Base-by-base conservation (phyloP, 2,329 filamentous ascomycete genomes). In the Harringtonia lauricola region DNA sequence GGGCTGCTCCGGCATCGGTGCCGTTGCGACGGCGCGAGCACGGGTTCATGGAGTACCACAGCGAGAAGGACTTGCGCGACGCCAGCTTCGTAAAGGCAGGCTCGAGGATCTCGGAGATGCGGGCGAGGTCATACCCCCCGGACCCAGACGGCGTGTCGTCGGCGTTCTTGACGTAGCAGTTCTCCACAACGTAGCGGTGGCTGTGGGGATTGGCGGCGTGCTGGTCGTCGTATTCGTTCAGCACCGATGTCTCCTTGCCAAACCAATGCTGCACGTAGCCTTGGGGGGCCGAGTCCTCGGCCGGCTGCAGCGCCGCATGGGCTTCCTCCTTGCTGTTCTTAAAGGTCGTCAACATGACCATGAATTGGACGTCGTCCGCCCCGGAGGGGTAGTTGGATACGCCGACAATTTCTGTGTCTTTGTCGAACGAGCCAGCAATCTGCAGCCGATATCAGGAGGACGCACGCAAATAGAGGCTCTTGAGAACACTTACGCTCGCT, bases 21-120 rank as follows among this genome's bases (percentile, higher is more conserved):
- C 61, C 63, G 4, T 58, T 57, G 8, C 63, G 30, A 3, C 63
- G 55, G 22, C 61, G 56, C 34, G 65, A 70, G 24, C 62, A 63
- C 1, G 72, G 72, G 26, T 59, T 60, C 71, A 76, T 74, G 10
- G 64, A 53, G 51, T 64, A 72, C 63, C 70, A 76, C 12, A 76
- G 55, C 1, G 67, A 56, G 39, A 67, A 70, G 1, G 64, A 59
- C 51, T 70, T 66, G 19, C 54, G 54, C 8, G 59, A 58, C 0
- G 72, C 71, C 24, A 75, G 55, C 1, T 63, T 67, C 1, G 63
- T 67, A 49, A 74, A 74, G 1, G 68, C 64, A 21, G 57, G 48
- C 47, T 71, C 63, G 18, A 76, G 55, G 1, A 70, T 26, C 24
- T 26, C 24, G 24, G 24, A 6, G 10, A 26, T 26, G 7, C 10